Evolutionary conservation across 768 basidiomycete species (phyloP).

Genomic region (Coprinopsis marcescibilis): DNA sequence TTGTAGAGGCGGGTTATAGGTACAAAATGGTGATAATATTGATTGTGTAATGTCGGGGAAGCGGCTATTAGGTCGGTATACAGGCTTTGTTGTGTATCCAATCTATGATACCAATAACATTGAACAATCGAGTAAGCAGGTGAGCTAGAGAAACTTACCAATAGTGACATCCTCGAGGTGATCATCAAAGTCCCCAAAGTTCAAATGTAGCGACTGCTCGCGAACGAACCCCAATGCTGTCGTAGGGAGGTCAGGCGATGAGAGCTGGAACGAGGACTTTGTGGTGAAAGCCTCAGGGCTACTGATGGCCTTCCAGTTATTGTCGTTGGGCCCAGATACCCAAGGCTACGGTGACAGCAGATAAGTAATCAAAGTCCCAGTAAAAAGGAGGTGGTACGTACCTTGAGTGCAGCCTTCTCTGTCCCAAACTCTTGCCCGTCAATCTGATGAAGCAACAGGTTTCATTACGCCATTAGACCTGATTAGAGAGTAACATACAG

Average conservation of each 20-base stretch:
- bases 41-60: too few relatives aligned
- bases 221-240: conserved; percentile 46
- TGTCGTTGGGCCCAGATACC: conserved; percentile 49
- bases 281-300: conserved; percentile 37
- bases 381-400: conserved; percentile 26
- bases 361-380: background rate
- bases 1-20: too few relatives aligned
- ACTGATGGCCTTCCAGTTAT: conserved; percentile 43
- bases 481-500: conserved; percentile 39
- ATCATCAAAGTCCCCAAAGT: conserved; percentile 79
- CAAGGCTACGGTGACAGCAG: background rate
- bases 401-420: conserved; percentile 49
- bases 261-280: conserved; percentile 43
- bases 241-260: conserved; percentile 37
- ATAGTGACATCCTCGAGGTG: conserved; percentile 70
- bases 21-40: too few relatives aligned
- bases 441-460: conserved; percentile 21
- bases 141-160: conserved; percentile 28
- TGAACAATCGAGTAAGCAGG: background rate
- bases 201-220: conserved; percentile 43
- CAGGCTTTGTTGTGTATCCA: conserved; percentile 38
- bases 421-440: conserved; percentile 55
- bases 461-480: background rate
- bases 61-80: too few relatives aligned
- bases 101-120: conserved; percentile 22